Evolutionary conservation across 2,329 filamentous ascomycete species (phyloP), one percentile per base, ranked within the genome.

Genomic region (Pseudocercospora ulei): DNA sequence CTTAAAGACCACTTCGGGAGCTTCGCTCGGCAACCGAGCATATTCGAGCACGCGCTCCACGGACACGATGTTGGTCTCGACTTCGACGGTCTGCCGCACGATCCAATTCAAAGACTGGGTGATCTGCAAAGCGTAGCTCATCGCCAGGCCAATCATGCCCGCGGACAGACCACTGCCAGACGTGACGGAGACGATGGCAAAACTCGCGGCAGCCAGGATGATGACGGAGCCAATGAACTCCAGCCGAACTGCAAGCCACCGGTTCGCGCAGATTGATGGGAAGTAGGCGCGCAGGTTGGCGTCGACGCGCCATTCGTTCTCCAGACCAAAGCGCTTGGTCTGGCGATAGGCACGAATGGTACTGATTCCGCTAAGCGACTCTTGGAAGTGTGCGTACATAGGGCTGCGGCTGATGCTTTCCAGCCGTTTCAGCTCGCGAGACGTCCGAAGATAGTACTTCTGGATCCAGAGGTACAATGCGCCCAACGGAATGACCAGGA

Each of bases 31-130:
- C 47, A 98, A 72, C 35, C 75, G 73, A 41, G 88, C 84, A 65
- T 98, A 98, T 63, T 98, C 92, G 34, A 98, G 77, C 31, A 98
- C 87, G 57, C 90, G 82, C 71, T 98, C 90, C 23, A 98, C 90
- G 6, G 88, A 94, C 29, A 98, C 88, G 56, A 98, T 98, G 64
- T 98, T 98, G n/a, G 88, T 96, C 70, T 98, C 92, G n/a, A 98
- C 90, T 63, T 98, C 92, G 20, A 98, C 90, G 0, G 87, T 95
- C 65, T 98, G 90, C 43, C 92, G 78, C 35, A 98, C 90, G 56
- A 98, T 95, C 90, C 90, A 98, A 68, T 96, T 98, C 56, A 98
- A 73, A 22, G 87, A 94, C 51, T 88, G 83, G 1, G 90, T 98
- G 57, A 98, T 96, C 66, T 95, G 85, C 48, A 98, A 73, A 24